Percentiles rank a stretch among this genome's conserved stretches.
Conservation (phyloP, 352 stramenopile genomes). For the Pythium vanterpoolii region DNA sequence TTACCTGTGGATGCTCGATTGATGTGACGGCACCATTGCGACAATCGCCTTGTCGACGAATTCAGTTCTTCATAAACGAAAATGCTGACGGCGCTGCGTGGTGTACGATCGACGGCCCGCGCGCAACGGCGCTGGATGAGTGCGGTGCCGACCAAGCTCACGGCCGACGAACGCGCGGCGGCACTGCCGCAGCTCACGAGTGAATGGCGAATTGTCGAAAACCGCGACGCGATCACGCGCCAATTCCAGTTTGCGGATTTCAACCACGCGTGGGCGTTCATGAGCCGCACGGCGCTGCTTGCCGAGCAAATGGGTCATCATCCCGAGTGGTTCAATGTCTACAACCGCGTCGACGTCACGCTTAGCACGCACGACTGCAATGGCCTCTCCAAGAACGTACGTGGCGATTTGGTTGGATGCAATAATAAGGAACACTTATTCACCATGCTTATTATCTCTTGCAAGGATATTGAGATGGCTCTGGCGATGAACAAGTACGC, state of each 20-base stretch:
- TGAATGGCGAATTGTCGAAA: constrained; percentile 47
- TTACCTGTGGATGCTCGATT: too few species aligned
- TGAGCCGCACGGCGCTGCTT: constrained; percentile 64
- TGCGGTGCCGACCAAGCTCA: constrained; percentile 45
- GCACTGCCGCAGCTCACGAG: constrained; percentile 42
- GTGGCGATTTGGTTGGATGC: constrained; percentile 4
- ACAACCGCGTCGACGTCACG: constrained; percentile 96
- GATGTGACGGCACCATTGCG: neutral
- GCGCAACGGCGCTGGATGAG: constrained; percentile 24
- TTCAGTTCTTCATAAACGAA: neutral
- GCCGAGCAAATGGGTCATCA: constrained; percentile 95
- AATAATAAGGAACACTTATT: too few species aligned
- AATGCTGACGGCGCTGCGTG: neutral
- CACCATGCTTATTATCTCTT: too few species aligned
- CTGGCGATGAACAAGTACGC: constrained; percentile 75
- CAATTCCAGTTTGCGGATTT: constrained; percentile 87
- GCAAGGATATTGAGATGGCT: constrained; percentile 61
- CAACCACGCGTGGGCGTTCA: constrained; percentile 77
- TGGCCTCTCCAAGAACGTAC: constrained; percentile 90
- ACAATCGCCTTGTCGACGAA: neutral
- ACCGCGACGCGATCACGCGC: constrained; percentile 80
- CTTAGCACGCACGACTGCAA: constrained; percentile 95
- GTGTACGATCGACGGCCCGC: neutral
- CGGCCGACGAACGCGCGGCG: constrained; percentile 34
- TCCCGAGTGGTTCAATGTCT: constrained; percentile 99